Base-by-base conservation (phyloP, 352 stramenopile genomes). In the Phytopythium montanum region DNA sequence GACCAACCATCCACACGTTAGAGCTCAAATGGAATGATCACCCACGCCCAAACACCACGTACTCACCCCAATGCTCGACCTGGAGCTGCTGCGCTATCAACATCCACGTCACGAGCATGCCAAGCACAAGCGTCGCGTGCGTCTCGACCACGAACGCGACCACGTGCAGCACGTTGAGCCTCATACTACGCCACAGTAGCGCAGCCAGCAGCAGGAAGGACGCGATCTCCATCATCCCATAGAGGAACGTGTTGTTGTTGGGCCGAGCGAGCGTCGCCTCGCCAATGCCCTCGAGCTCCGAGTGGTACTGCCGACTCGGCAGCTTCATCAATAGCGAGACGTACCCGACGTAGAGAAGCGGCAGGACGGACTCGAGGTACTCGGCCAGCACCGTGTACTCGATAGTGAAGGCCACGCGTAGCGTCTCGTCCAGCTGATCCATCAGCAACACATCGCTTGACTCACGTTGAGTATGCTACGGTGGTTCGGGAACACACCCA, bases 341-440 rank as follows among this genome's bases (percentile, higher is more conserved):
- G 14, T 62, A 79, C 4, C 25, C 61, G 18, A 38, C 62, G 44
- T 79, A 79, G 31, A 77, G 49, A 4, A 76, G n/a, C 0, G 68
- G 73, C 21, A 82, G 68, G 44, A 79, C 48, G 19, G 62, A 68
- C 36, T 82, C 70, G 12, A 69, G 52, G 55, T 82, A 82, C 57
- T 76, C 73, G 5, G 68, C 38, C 3, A 82, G 33, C 7, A 68
- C 54, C 16, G 74, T 65, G 46, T 68, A 82, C 57, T 82, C 73
- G 34, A 66, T 68, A 2, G 69, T 71, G 52, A 75, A 79, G 7
- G 75, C 13, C 5, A 57, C 50, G 16, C 54, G 31, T 3, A 74
- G 60, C 6, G 59, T 14, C 16, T 23, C 14, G n/a, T 31, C 48
- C 16, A 54, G 7, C 4, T 28, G 48, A 23, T 39, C 26, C 7